phyloP scores from a whole-genome alignment of 768 basidiomycete genomes.

The Postia placenta region DNA sequence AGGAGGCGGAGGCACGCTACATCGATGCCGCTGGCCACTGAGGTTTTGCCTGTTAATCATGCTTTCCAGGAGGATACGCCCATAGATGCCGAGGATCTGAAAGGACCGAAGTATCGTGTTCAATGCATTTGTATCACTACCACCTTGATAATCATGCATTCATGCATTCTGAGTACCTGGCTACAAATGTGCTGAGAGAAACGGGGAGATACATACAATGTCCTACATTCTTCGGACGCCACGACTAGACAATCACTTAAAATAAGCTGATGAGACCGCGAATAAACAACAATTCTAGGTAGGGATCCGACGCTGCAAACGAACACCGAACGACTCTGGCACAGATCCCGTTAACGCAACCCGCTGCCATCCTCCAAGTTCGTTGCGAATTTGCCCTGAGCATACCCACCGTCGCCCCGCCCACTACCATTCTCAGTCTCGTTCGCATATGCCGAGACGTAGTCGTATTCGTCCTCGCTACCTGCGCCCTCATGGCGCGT shows the following conservation, averaged over 20 bases:
- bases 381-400: constrained; percentile 39
- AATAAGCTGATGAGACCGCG: too few species aligned
- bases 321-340: too few species aligned
- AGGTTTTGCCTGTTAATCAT: too few species aligned
- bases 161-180: too few species aligned
- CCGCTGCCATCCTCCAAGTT: constrained; percentile 31
- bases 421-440: constrained; percentile 1
- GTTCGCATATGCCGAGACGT: constrained; percentile 47
- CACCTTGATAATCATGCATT: too few species aligned
- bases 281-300: too few species aligned
- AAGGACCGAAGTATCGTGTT: neutral
- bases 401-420: constrained; percentile 27
- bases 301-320: too few species aligned
- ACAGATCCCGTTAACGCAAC: too few species aligned
- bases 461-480: constrained; percentile 49
- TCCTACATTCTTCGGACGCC: too few species aligned
- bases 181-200: too few species aligned
- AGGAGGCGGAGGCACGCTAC: constrained; percentile 72
- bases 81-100: neutral
- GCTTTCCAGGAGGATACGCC: neutral
- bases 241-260: too few species aligned
- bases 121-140: neutral
- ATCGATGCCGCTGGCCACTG: constrained; percentile 33
- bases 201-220: too few species aligned
- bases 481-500: constrained; percentile 18